Evolutionary conservation across 1,284 basidiomycete species (phyloP), one percentile per base, ranked within the genome.

Genomic region (Cryptococcus hybrid): DNA sequence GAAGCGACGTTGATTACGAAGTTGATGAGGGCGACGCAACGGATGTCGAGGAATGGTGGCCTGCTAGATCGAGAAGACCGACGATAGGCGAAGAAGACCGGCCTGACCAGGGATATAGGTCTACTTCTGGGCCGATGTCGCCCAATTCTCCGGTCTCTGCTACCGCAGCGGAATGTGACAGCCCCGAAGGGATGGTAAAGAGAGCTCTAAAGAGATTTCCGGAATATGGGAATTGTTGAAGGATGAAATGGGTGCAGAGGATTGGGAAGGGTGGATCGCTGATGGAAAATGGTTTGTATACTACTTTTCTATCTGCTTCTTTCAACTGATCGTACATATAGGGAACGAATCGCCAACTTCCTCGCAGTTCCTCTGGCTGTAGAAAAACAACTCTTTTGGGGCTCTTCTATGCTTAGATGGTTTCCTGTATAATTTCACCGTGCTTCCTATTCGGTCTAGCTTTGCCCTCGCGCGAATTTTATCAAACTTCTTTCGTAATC

Each of bases 331-430:
- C 35, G 55, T n/a, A 9, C 30, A 18, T 4, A 8, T 52, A 76
- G 92, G 89, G 96, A 99, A 69, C 82, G 96, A n/a, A 94, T 99
- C 51, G 89, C 90, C 72, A 99, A 99, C 78, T 99, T 99, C 71
- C 80, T 99, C 60, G 88, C 85, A 56, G 92, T 99, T 44, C 96
- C 96, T 0, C 73, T 93, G 7, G 93, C 92, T 13, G 86, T 96
- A 63, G 96, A 99, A 76, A 96, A 91, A 90, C 95, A 49, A 89
- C 97, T 51, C 80, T 88, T 38, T 99, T 73, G 96, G 96, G 9
- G 90, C 92, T 66, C 81, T 96, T 39, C 84, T 99, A 45, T 99
- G 96, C 76, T 83, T 99, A 51, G 96, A 99, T 77, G 93, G 93
- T 3, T 98, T 98, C 78, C 84, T 99, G 3, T 96, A 99, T 79